Conservation (phyloP, 1,284 basidiomycete species). For the Apiotrichum domesticum region DNA sequence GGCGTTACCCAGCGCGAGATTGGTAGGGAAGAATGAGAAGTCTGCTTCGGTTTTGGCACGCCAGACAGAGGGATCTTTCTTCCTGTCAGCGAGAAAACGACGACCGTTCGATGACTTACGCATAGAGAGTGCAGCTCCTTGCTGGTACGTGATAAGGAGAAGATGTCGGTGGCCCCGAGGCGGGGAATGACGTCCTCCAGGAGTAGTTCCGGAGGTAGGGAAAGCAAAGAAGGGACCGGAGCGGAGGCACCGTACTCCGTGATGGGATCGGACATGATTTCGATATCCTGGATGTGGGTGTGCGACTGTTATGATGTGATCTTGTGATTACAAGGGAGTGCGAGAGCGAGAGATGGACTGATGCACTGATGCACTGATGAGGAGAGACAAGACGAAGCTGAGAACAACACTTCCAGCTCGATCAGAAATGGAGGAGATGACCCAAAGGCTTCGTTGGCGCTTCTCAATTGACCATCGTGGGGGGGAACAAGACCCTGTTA, state of each 20-base stretch:
- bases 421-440: too few relatives aligned
- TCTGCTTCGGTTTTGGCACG: constrained; percentile 63
- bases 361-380: too few relatives aligned
- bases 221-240: constrained; percentile 2
- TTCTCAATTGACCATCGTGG: too few relatives aligned
- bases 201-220: constrained; percentile 56
- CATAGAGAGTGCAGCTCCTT: constrained; percentile 24
- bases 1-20: constrained; percentile 18
- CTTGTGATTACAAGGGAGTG: too few relatives aligned
- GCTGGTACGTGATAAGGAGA: constrained; percentile 49
- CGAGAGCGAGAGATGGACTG: too few relatives aligned
- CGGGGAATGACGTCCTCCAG: constrained; percentile 64
- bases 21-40: constrained; percentile 63
- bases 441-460: too few relatives aligned
- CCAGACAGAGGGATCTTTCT: constrained; percentile 73
- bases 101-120: constrained; percentile 49
- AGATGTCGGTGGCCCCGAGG: constrained; percentile 57
- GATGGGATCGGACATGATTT: neutral
- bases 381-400: too few relatives aligned
- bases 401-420: too few relatives aligned
- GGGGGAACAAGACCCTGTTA: too few relatives aligned
- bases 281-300: neutral
- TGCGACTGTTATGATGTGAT: too few relatives aligned
- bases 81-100: constrained; percentile 39
- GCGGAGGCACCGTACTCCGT: neutral